phyloP scores from a whole-genome alignment of 306 rosid genomes.

The Nissolia schottii region DNA sequence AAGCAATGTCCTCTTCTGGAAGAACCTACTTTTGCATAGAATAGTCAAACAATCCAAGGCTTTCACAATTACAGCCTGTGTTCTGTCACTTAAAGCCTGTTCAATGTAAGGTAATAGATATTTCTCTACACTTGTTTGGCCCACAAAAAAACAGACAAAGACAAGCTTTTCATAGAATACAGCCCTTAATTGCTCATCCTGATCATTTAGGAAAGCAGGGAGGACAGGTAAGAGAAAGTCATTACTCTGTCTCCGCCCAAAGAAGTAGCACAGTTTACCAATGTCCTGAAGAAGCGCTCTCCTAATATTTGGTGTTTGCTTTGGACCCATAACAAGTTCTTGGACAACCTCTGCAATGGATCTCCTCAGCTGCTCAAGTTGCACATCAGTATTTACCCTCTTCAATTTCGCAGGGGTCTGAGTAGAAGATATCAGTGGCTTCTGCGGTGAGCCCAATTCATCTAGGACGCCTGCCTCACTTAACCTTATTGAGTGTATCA shows the following conservation, averaged over 20 bases:
- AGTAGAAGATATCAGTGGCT: slow-evolving; percentile 45
- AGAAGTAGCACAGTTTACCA: slow-evolving; percentile 85
- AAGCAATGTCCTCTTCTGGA: slow-evolving; percentile 82
- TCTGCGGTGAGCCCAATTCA: slow-evolving; percentile 60
- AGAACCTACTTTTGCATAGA: slow-evolving; percentile 73
- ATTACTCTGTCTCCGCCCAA: slow-evolving; percentile 94
- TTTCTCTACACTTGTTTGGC: slow-evolving; percentile 96
- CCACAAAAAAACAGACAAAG: slow-evolving; percentile 94
- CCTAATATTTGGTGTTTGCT: slow-evolving; percentile 96
- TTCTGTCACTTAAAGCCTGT: slow-evolving; percentile 79
- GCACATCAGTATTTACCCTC: slow-evolving; percentile 63
- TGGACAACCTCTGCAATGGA: slow-evolving; percentile 94
- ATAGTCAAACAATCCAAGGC: slow-evolving; percentile 84
- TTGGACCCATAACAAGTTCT: slow-evolving; percentile 99
- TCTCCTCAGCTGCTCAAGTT: slow-evolving; percentile 79
- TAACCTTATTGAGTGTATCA: slow-evolving; percentile 86
- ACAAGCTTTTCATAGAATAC: slow-evolving; percentile 89
- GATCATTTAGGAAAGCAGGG: slow-evolving; percentile 94
- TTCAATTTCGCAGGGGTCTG: slow-evolving; percentile 61
- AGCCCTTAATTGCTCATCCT: slow-evolving; percentile 92
- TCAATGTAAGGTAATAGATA: slow-evolving; percentile 97
- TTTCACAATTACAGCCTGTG: slow-evolving; percentile 81
- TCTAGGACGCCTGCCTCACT: slow-evolving; percentile 96
- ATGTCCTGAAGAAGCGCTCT: slow-evolving; percentile 95
- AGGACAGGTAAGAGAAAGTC: slow-evolving; percentile 90